These are phyloP conservation scores for Acrocalymma vagum DNA, from an alignment of 2,329 filamentous ascomycete species.

Conservation along the genomic window DNA sequence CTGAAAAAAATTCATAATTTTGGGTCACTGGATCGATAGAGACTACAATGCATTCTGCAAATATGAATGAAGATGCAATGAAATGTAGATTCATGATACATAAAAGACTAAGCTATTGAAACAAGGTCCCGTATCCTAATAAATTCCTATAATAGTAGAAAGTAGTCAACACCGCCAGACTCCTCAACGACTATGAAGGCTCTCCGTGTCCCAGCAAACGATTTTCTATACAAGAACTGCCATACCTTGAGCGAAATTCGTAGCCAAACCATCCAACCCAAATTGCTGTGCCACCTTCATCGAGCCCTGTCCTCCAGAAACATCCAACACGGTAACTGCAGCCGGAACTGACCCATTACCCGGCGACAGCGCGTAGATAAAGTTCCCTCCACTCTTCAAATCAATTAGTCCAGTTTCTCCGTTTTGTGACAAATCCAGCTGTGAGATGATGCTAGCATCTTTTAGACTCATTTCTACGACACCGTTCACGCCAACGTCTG, in stretches of 20 bases:
- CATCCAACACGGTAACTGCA: conserved; percentile 51
- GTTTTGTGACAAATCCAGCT: conserved; percentile 45
- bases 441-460: conserved; percentile 56
- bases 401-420: conserved; percentile 65
- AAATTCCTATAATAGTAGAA: no score
- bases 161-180: no score
- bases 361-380: conserved; percentile 65
- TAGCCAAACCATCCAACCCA: conserved; percentile 22
- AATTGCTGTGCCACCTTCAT: conserved; percentile 48
- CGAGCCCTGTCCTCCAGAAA: conserved; percentile 5
- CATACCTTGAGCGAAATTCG: conserved; percentile 44
- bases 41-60: no score
- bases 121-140: no score
- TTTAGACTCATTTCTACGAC: conserved; percentile 63
- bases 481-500: conserved; percentile 61
- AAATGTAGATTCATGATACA: no score
- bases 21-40: no score
- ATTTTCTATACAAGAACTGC: conserved; percentile 27
- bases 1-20: no score
- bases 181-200: no score
- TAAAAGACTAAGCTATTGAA: no score
- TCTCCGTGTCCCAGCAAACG: no score
- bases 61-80: no score
- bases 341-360: conserved; percentile 55
- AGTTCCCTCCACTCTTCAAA: conserved; percentile 58